Percentiles rank a stretch among this genome's conserved stretches.
Evolutionary conservation across 2,329 filamentous ascomycete species (phyloP).

Genomic region (Westerdykella sp.): DNA sequence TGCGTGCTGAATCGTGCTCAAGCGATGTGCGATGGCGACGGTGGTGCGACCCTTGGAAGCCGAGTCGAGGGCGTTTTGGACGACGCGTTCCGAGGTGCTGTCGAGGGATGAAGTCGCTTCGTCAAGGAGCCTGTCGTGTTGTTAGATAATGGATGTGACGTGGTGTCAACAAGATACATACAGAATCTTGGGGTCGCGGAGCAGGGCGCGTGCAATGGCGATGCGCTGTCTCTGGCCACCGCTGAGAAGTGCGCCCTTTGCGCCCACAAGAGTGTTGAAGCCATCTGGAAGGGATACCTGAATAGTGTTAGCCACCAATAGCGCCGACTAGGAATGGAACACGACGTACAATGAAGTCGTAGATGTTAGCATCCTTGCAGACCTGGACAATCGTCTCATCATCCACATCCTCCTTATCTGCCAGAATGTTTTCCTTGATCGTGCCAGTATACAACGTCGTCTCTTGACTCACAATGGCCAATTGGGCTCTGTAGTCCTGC

Average conservation of each 20-base stretch:
- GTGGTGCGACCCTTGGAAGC: conserved; percentile 84
- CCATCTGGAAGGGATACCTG: conserved; percentile 52
- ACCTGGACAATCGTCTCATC: conserved; percentile 70
- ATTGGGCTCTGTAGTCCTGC: conserved; percentile 75
- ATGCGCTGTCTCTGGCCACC: conserved; percentile 95
- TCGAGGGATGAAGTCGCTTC: conserved; percentile 37
- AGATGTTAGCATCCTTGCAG: conserved; percentile 59
- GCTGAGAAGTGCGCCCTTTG: conserved; percentile 58
- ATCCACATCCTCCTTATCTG: conserved; percentile 56
- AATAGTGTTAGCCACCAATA: background rate
- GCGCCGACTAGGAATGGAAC: background rate
- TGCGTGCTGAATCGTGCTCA: conserved; percentile 90
- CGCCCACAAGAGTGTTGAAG: conserved; percentile 78
- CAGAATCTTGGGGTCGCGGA: conserved; percentile 84
- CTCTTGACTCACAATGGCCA: conserved; percentile 93
- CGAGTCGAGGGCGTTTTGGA: conserved; percentile 73
- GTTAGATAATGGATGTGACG: conserved; percentile 59
- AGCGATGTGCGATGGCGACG: conserved; percentile 85
- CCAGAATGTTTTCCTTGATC: conserved; percentile 78
- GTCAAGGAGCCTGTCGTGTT: conserved; percentile 25
- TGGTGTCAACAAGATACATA: conserved; percentile 77
- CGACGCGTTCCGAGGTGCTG: conserved; percentile 58
- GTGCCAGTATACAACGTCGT: conserved; percentile 92
- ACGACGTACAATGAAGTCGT: conserved; percentile 32
- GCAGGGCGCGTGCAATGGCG: conserved; percentile 86